phyloP scores from a whole-genome alignment of 768 basidiomycete genomes.

The Lactifluus pinguis region DNA sequence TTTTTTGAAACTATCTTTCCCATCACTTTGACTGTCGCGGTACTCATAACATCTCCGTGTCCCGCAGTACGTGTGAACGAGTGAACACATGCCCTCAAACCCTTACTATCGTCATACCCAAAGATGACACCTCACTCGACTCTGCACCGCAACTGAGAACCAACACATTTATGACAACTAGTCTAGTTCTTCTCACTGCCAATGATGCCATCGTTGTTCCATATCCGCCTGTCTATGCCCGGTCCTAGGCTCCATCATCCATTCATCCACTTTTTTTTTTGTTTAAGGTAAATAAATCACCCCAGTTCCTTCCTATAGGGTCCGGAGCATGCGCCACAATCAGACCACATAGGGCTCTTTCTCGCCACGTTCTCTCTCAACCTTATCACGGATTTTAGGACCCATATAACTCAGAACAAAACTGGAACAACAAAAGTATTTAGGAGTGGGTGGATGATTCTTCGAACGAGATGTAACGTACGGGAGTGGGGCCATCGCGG shows the following conservation, averaged over 20 bases:
- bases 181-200: not conserved
- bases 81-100: not conserved
- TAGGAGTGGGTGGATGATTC: not conserved
- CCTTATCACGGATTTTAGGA: not conserved
- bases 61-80: not conserved
- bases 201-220: not conserved
- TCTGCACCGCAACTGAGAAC: not conserved
- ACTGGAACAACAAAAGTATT: not conserved
- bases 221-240: not conserved
- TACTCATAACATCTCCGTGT: not conserved
- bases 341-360: not conserved
- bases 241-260: not conserved
- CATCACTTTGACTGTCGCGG: not conserved
- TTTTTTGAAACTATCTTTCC: not conserved
- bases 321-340: not conserved
- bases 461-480: constrained; percentile 25
- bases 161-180: not conserved
- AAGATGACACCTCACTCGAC: not conserved
- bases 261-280: not conserved
- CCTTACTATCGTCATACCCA: not conserved
- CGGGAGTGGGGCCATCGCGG: constrained; percentile 38
- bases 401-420: constrained; percentile 3
- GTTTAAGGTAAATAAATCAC: not conserved
- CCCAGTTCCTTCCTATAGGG: not conserved
- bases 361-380: not conserved